These are phyloP conservation scores for Chlorella sp. DNA, from an alignment of 139 green algal species.

Conservation along the genomic window DNA sequence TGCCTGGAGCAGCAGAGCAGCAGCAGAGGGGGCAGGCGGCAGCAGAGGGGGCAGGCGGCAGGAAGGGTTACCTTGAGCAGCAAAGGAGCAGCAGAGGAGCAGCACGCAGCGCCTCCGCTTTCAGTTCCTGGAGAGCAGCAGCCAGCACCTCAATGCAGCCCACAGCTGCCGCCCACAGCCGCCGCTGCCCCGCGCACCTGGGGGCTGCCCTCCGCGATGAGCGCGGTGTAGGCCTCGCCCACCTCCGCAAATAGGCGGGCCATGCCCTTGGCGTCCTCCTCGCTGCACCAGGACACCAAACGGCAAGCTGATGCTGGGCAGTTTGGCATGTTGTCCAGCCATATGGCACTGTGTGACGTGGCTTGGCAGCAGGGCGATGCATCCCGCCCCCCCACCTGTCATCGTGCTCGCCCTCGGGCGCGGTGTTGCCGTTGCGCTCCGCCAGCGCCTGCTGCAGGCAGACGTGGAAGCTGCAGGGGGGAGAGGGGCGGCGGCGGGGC, in stretches of 20 bases:
- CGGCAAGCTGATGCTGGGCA: too few relatives aligned
- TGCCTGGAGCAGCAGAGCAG: too few relatives aligned
- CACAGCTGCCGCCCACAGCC: too few relatives aligned
- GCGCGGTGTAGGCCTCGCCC: constrained; percentile 85
- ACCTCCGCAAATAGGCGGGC: constrained; percentile 93
- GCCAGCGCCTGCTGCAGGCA: constrained; percentile 49
- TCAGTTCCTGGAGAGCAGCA: too few relatives aligned
- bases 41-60: not conserved
- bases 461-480: constrained; percentile 63
- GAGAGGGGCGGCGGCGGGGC: not conserved
- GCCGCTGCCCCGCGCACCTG: constrained; percentile 45
- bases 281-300: constrained; percentile 31
- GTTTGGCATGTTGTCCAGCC: too few relatives aligned
- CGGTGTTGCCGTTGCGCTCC: constrained; percentile 19
- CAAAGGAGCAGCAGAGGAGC: too few relatives aligned
- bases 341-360: too few relatives aligned
- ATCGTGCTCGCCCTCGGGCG: constrained; percentile 53
- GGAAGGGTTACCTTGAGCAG: too few relatives aligned
- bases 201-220: constrained; percentile 57
- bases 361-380: too few relatives aligned
- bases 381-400: constrained; percentile 65
- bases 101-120: too few relatives aligned
- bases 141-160: too few relatives aligned
- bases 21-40: not conserved
- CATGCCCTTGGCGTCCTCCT: constrained; percentile 89